Evolutionary conservation across 352 stramenopile genomes (phyloP), one percentile per base, ranked within the genome.

Genomic region (Phytophthora vignae): DNA sequence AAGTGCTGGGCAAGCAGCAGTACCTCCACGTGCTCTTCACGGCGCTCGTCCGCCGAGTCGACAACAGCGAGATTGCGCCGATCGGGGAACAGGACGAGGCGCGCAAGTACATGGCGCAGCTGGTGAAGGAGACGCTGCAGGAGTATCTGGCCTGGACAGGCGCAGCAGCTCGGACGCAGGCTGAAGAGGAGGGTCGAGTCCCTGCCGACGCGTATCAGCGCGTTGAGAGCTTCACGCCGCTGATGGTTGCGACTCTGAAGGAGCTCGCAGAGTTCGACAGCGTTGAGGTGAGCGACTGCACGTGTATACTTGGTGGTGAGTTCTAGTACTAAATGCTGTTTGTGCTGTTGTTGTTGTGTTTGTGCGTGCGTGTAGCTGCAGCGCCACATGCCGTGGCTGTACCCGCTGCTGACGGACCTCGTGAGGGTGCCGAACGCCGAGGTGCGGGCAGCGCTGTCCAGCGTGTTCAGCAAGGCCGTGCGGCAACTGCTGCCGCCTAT

Each of bases 1-100:
- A 95, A 79, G 83, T 95, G 10, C 50, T 90, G 25, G 88, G 88
- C 44, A 95, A 94, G 69, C 78, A 86, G 9, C 84, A 91, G 68
- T 95, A 92, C 60, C 58, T 92, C 1, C 88, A 91, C 22, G 85
- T 94, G 27, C 63, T 94, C 9, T 87, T 91, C 40, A 58, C 73
- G 1, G 50, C 50, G 29, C 53, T 79, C 2, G 61, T 56, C 9
- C 67, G 49, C 12, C 64, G 78, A 33, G 67, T 87, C 27, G 81
- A 93, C 14, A 70, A 74, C 36, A 63, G 59, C 33, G 55, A 64
- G 15, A 31, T 64, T 1, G 68, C 67, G 21, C 55, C 78, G 8
- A 81, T 85, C 15, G 60, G 60, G n/a, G 81, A 83, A 42, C 76
- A 84, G 25, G 83, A 93, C 3, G 85, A 93, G 6, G 83, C 87